A percentile compares a stretch with the other conserved stretches of the same genome.
Conservation (phyloP, 1,284 basidiomycete species). For the Trichosporon coremiiforme region DNA sequence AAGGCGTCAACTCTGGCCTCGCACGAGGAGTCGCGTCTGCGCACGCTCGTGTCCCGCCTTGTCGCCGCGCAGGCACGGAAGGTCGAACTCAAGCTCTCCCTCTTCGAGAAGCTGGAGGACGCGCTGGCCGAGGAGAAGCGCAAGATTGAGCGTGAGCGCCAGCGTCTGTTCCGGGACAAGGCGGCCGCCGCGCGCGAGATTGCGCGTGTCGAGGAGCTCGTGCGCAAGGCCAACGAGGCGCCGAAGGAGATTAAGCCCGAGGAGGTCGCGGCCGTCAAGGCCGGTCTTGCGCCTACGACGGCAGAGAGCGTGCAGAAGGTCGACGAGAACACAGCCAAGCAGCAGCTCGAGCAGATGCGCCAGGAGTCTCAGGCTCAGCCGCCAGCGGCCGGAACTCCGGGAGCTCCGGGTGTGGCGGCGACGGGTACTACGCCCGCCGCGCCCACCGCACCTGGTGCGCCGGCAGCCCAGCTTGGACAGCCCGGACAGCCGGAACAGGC, state of each 20-base stretch:
- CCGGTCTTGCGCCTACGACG: constrained; percentile 28
- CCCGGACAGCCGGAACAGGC: too few relatives aligned
- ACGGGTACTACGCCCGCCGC: background rate
- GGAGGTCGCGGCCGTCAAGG: constrained; percentile 23
- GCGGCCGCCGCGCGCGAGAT: constrained; percentile 46
- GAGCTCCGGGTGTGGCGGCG: background rate
- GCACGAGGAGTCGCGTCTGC: constrained; percentile 82
- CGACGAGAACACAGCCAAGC: background rate
- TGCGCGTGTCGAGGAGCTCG: constrained; percentile 46
- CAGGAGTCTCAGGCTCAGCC: constrained; percentile 12
- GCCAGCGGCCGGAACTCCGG: background rate
- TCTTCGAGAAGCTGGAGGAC: constrained; percentile 89
- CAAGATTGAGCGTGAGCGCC: constrained; percentile 53
- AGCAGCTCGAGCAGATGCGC: constrained; percentile 14
- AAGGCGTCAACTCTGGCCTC: constrained; percentile 79
- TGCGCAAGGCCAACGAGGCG: constrained; percentile 42
- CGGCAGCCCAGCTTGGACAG: too few relatives aligned
- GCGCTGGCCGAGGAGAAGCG: constrained; percentile 77
- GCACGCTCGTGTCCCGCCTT: constrained; percentile 75
- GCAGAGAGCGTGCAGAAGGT: constrained; percentile 26
- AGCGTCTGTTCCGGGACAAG: constrained; percentile 54
- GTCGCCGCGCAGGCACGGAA: constrained; percentile 91
- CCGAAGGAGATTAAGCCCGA: constrained; percentile 21
- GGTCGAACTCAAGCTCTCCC: constrained; percentile 86
- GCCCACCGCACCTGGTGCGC: background rate